Evolutionary conservation across 2,329 filamentous ascomycete genomes (phyloP).

Genomic region (Corniculantispora saksenae): DNA sequence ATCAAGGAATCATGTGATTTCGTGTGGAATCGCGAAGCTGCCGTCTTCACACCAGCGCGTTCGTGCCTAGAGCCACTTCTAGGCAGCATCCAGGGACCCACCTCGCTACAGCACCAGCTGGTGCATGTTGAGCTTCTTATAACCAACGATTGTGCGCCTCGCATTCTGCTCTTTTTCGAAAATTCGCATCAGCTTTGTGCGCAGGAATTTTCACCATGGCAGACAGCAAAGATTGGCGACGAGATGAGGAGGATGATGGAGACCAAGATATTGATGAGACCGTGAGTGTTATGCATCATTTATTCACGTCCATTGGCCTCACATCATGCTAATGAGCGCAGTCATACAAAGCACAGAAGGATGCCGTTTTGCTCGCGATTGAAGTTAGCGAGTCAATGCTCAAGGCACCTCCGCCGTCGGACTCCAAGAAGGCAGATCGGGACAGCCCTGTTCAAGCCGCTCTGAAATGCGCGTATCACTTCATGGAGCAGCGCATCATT

Average conservation of each 20-base stretch:
- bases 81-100: constrained; percentile 13
- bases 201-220: constrained; percentile 30
- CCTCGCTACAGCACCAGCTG: background rate
- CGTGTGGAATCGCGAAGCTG: constrained; percentile 11
- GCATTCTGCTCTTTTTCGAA: background rate
- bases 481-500: constrained; percentile 99
- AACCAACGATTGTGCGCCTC: background rate
- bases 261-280: constrained; percentile 61
- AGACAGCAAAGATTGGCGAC: constrained; percentile 45
- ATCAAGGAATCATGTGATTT: constrained; percentile 15
- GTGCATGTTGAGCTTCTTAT: constrained; percentile 1
- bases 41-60: constrained; percentile 1
- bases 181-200: background rate
- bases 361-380: constrained; percentile 97
- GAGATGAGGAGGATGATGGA: constrained; percentile 66
- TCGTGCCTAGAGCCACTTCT: constrained; percentile 17
- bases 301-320: background rate
- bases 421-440: constrained; percentile 73
- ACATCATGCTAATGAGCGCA: constrained; percentile 36
- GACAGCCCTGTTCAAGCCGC: constrained; percentile 82
- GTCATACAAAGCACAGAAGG: constrained; percentile 90
- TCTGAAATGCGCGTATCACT: constrained; percentile 87
- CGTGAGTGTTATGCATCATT: constrained; percentile 40
- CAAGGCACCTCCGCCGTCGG: constrained; percentile 59
- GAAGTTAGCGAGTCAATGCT: constrained; percentile 91